Base-by-base conservation (phyloP, 306 rosid genomes). In the Acacia confusa region DNA sequence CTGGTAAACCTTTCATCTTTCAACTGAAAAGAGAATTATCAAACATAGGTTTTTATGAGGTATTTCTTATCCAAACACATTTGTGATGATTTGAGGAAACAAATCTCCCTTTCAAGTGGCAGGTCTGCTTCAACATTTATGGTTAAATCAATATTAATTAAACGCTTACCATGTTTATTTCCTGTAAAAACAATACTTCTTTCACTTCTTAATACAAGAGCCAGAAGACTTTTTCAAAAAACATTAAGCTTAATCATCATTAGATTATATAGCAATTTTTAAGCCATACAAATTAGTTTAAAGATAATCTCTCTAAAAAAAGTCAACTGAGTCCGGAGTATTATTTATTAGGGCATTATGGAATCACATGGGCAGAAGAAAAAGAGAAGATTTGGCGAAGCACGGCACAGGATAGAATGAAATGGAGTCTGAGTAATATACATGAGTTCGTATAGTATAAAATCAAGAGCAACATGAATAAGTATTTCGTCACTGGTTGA, bases 41-140 rank as follows among this genome's bases (percentile, higher is more conserved):
- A 36, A 6, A 9, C 40, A 17, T 9, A 9, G 47, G 72, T 19
- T 67, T 66, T 13, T 47, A 12, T 16, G 3, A 36, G 47, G 47
- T 36, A n/a, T 4, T 68, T 68, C 50, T 38, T n/a, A 38, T 67
- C 48, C 72, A 38, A 68, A 20, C 30, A 32, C 20, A 38, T 12
- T 40, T 41, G n/a, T 66, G 27, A 24, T 38, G 20, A 40, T 32
- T 57, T 67, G 36, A 74, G 50, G 67, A 55, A 55, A 70, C 24
- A 58, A 22, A 72, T 72, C 25, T 9, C 4, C 20, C 83, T 15
- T 9, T 10, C 44, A 45, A 6, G 43, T 28, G 25, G 36, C 41
- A 34, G 67, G 70, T 41, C 60, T 75, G 24, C 30, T 55, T 40
- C 48, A 58, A 70, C 64, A 82, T 40, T 24, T 7, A 70, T 34